A percentile compares a stretch with the other conserved stretches of the same genome.
Evolutionary conservation across 2,329 filamentous ascomycete species (phyloP).

Genomic region (Colletotrichum sp.): DNA sequence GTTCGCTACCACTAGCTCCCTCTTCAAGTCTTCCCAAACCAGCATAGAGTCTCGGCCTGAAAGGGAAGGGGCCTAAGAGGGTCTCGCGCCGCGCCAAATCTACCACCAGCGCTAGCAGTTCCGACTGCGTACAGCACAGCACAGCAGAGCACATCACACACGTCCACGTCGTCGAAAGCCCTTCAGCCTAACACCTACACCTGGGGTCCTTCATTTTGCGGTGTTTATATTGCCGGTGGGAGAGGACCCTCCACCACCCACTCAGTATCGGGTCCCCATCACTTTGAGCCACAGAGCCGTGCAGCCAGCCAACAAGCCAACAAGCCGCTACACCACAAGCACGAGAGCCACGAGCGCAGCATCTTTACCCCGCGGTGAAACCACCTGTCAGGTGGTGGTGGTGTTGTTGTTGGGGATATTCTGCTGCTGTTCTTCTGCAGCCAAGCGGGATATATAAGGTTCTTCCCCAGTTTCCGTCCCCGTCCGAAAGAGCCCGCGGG

Average conservation of each 20-base stretch:
- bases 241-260: background rate
- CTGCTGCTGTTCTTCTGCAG: background rate
- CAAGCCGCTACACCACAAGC: background rate
- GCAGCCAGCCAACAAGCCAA: background rate
- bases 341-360: background rate
- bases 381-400: background rate
- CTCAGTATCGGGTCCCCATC: background rate
- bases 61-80: background rate
- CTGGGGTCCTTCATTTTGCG: background rate
- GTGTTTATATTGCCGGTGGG: background rate
- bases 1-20: background rate
- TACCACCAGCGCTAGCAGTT: background rate
- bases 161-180: background rate
- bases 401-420: background rate
- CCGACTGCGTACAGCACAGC: background rate
- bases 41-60: background rate
- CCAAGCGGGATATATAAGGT: background rate
- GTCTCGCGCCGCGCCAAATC: constrained; percentile 2
- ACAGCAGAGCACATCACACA: background rate
- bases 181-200: background rate
- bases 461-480: background rate
- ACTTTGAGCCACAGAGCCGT: background rate
- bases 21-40: background rate
- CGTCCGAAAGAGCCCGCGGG: background rate
- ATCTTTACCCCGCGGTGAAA: background rate